A percentile compares a stretch with the other conserved stretches of the same genome.
These are phyloP conservation scores for Phalaenopsis equestris DNA, from an alignment of 106 monocot genomes.

Conservation along the genomic window DNA sequence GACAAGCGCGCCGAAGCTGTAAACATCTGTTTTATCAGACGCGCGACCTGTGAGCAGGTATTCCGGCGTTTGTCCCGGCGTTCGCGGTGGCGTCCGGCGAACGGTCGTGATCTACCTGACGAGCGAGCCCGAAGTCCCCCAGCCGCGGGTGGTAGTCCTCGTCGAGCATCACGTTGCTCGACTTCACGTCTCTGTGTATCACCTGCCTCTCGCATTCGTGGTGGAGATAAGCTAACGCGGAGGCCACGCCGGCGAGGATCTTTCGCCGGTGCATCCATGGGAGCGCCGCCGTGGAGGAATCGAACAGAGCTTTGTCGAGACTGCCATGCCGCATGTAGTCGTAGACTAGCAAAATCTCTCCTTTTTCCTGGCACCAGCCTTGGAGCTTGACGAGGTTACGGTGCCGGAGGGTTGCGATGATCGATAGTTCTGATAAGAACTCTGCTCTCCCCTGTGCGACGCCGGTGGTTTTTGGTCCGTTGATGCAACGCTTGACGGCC, in stretches of 20 bases:
- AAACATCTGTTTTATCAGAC: conserved; percentile 81
- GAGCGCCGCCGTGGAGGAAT: conserved; percentile 21
- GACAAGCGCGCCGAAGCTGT: conserved; percentile 86
- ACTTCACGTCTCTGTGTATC: conserved; percentile 95
- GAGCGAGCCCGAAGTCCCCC: conserved; percentile 95
- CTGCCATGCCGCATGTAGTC: conserved; percentile 95
- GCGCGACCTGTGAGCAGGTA: conserved; percentile 94
- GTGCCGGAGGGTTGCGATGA: conserved; percentile 95
- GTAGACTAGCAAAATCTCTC: conserved; percentile 88
- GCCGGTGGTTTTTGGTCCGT: conserved; percentile 5
- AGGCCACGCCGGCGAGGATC: conserved; percentile 80
- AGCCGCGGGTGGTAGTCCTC: conserved; percentile 78
- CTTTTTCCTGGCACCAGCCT: conserved; percentile 90
- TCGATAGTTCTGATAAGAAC: conserved; percentile 88
- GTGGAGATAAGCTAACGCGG: conserved; percentile 96
- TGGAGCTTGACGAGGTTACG: conserved; percentile 75
- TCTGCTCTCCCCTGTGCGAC: conserved; percentile 44
- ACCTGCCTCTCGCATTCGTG: conserved; percentile 91
- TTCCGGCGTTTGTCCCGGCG: conserved; percentile 97
- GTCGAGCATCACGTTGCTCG: conserved; percentile 98
- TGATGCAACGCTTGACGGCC: conserved; percentile 88
- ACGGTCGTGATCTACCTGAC: conserved; percentile 73
- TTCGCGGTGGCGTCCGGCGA: conserved; percentile 81
- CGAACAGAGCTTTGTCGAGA: conserved; percentile 82
- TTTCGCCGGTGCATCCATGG: conserved; percentile 63